phyloP scores from a whole-genome alignment of 2,329 filamentous ascomycete species.

The Neonectria ditissima region DNA sequence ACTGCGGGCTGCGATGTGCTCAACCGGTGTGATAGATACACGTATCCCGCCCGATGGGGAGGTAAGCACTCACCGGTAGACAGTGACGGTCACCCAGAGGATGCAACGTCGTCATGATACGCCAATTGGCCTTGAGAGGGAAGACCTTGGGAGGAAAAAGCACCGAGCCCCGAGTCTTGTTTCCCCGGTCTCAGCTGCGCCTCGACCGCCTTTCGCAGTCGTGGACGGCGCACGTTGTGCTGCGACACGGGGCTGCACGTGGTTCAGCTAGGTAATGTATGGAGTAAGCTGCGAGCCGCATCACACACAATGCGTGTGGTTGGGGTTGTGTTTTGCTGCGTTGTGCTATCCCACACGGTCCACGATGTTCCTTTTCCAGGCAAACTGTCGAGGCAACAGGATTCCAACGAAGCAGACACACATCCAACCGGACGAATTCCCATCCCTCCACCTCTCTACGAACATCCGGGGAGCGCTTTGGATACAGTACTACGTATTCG shows the following conservation, averaged over 20 bases:
- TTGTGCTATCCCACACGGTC: not conserved
- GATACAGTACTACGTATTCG: not conserved
- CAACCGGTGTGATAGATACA: slow-evolving; percentile 42
- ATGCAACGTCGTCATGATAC: slow-evolving; percentile 33
- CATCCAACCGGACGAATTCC: not conserved
- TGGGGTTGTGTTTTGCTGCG: not conserved
- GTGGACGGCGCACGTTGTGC: slow-evolving; percentile 18
- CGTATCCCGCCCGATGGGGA: slow-evolving; percentile 34
- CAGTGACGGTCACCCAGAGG: slow-evolving; percentile 28
- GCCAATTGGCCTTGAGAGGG: slow-evolving; percentile 26
- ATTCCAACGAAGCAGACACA: slow-evolving; percentile 1
- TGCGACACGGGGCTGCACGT: slow-evolving; percentile 12
- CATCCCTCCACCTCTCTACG: not conserved
- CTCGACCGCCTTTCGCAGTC: slow-evolving; percentile 35
- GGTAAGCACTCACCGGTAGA: slow-evolving; percentile 11
- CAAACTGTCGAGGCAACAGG: slow-evolving; percentile 3
- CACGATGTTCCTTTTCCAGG: not conserved
- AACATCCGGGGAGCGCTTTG: not conserved
- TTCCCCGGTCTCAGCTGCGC: slow-evolving; percentile 27
- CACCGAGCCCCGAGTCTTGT: slow-evolving; percentile 19
- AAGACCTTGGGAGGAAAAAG: not conserved
- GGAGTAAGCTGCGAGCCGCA: slow-evolving; percentile 14
- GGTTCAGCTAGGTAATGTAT: slow-evolving; percentile 4
- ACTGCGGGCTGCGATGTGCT: slow-evolving; percentile 37
- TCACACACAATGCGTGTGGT: slow-evolving; percentile 1